A percentile compares a stretch with the other conserved stretches of the same genome.
phyloP scores from a whole-genome alignment of 257 asterid species.

The Sherardia arvensis region DNA sequence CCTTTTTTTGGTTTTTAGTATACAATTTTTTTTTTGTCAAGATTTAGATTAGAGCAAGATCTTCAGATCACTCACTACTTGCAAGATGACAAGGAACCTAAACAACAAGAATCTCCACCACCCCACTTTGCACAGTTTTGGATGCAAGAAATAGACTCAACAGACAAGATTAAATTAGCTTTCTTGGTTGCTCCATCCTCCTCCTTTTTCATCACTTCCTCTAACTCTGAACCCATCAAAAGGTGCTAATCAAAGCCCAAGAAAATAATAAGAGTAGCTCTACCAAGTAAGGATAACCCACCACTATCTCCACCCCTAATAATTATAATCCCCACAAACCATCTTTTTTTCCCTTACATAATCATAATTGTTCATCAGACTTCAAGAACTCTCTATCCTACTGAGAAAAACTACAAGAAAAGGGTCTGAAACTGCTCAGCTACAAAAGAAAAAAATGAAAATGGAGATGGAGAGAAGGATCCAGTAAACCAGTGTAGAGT shows the following conservation, averaged over 20 bases:
- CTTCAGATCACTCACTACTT: slow-evolving; percentile 10
- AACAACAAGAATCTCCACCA: slow-evolving; percentile 24
- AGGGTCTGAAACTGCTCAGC: slow-evolving; percentile 33
- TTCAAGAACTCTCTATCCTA: slow-evolving; percentile 10
- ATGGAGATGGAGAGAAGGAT: slow-evolving; percentile 12
- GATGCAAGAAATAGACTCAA: slow-evolving; percentile 30
- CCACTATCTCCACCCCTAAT: slow-evolving; percentile 3
- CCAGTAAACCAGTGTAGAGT: slow-evolving; percentile 15
- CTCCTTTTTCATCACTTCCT: slow-evolving; percentile 30
- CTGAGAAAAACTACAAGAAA: neutral
- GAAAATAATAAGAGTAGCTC: slow-evolving; percentile 5
- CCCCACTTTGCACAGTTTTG: slow-evolving; percentile 56
- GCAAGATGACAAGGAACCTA: slow-evolving; percentile 26
- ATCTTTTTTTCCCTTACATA: slow-evolving; percentile 25
- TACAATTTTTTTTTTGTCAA: slow-evolving; percentile 1
- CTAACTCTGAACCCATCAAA: slow-evolving; percentile 51
- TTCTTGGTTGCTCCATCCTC: slow-evolving; percentile 42
- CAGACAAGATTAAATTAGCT: slow-evolving; percentile 26
- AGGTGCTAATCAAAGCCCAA: neutral
- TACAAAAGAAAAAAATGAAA: slow-evolving; percentile 25
- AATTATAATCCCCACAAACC: neutral
- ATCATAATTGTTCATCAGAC: slow-evolving; percentile 30
- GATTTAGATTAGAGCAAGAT: neutral
- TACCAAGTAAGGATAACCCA: slow-evolving; percentile 15
- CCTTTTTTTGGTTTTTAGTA: slow-evolving; percentile 1